Base-by-base conservation (phyloP, 306 rosid genomes). In the Senna siamea region DNA sequence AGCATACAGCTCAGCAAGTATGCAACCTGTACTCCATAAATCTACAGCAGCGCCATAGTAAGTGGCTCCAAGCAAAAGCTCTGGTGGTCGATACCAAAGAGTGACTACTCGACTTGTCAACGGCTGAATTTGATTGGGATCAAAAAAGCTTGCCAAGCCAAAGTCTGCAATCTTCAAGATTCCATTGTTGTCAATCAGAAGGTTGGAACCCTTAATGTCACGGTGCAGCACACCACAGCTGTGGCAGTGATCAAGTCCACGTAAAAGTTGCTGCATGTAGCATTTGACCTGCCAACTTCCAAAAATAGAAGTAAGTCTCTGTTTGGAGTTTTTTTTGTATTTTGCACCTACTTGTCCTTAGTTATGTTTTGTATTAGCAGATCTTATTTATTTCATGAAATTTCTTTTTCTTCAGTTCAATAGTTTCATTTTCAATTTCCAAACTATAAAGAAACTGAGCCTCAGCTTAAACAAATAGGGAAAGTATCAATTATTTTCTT, bases 21-120 rank as follows among this genome's bases (percentile, higher is more conserved):
- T 83, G 87, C 84, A 79, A 43, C 87, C 87, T 47, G 87, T 78
- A 72, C 87, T 83, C 87, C 87, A 83, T 12, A 83, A 83, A 72
- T 83, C 87, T 63, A 83, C 84, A 6, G 84, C 87, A 2, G 77
- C 76, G 37, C 87, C 69, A 61, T 83, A 83, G 13, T 83, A 83
- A 30, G 84, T 83, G 65, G 87, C 87, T 60, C 87, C 87, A 61
- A 83, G 87, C 70, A 83, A 80, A 72, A 83, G 87, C 38, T 83
- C 87, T 0, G 87, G 87, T 43, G 84, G 87, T 8, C 87, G 84
- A 72, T 79, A 83, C 87, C 87, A 83, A 72, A 83, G 80, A 6
- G 87, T 83, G 55, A 83, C 84, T 50, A 83, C 87, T 72, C 84
- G 77, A 68, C 87, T 79, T 17, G 87, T 83, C 84, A 83, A 75